Evolutionary conservation across 1,284 basidiomycete species (phyloP), one percentile per base, ranked within the genome.

Genomic region (Inonotus obliquus): DNA sequence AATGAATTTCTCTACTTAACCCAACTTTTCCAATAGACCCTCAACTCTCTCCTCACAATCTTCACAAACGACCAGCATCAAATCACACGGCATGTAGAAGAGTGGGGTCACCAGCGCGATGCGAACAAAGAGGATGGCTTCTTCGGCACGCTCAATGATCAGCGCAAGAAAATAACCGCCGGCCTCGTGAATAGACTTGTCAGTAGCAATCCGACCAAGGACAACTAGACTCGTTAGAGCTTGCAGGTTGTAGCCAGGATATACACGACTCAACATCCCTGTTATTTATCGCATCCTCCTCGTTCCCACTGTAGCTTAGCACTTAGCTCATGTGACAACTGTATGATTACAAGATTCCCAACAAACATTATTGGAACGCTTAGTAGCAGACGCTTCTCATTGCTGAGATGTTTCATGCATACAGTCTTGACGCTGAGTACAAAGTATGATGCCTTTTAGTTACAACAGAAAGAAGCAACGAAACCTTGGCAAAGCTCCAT

Each of bases 31-130:
- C 14, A 51, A 17, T 49, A 79, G 74, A 76, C 73, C 0, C 67
- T 81, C 32, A 81, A 81, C 61, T 80, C 79, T 4, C 71, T 81
- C 13, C 68, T 83, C 44, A 80, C 78, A 0, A 63, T 81, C 57
- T 72, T 76, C 63, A 73, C 78, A 10, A 71, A 81, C 62, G 72
- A 73, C 1, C 61, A 69, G 1, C 70, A 77, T 60, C 71, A 77
- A 59, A 69, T 81, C 27, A 72, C 71, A 21, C 71, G 69, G 23
- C 81, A 81, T 63, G 75, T 72, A 4, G 80, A 81, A 63, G 79
- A 81, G 63, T 81, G 79, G 79, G 70, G 81, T 61, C 80, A 81
- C 63, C 69, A 73, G 55, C 76, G 73, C 51, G 75, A 77, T 56
- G 72, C 73, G 14, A 75, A 70, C 1, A 67, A 68, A 9, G 75